A percentile compares a stretch with the other conserved stretches of the same genome.
Evolutionary conservation across 2,329 filamentous ascomycete species (phyloP).

Genomic region (Colletotrichum truncatum): DNA sequence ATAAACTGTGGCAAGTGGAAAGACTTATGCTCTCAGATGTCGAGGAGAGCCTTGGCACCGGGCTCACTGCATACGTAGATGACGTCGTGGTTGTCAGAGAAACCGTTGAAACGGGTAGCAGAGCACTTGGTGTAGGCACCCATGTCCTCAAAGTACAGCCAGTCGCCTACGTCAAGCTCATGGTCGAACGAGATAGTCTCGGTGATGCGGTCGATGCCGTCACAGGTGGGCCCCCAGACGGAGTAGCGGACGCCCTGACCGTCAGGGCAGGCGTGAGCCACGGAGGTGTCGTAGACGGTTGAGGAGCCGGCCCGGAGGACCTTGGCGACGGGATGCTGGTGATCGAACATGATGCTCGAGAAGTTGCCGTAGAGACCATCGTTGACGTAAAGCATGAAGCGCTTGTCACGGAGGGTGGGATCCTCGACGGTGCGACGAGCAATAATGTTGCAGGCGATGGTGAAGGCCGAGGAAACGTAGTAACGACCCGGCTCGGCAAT

Average conservation of each 20-base stretch:
- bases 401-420: slow-evolving; percentile 71
- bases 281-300: slow-evolving; percentile 65
- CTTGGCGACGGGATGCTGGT: slow-evolving; percentile 89
- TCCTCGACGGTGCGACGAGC: slow-evolving; percentile 89
- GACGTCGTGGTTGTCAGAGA: slow-evolving; percentile 90
- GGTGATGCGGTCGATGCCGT: slow-evolving; percentile 95
- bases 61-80: slow-evolving; percentile 96
- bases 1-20: neutral
- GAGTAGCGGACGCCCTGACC: slow-evolving; percentile 80
- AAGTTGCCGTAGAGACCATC: slow-evolving; percentile 99
- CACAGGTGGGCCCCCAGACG: slow-evolving; percentile 97
- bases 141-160: slow-evolving; percentile 99
- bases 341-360: slow-evolving; percentile 98
- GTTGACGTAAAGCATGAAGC: slow-evolving; percentile 98
- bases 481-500: slow-evolving; percentile 97
- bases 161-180: slow-evolving; percentile 90
- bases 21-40: slow-evolving; percentile 29
- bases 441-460: slow-evolving; percentile 94
- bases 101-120: slow-evolving; percentile 97
- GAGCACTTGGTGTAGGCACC: slow-evolving; percentile 99
- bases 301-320: slow-evolving; percentile 73
- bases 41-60: slow-evolving; percentile 79
- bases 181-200: slow-evolving; percentile 81
- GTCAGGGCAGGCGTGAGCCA: slow-evolving; percentile 55
- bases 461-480: slow-evolving; percentile 94